Base-by-base conservation (phyloP, 2,329 filamentous ascomycete species). In the Aspergillus sp. region DNA sequence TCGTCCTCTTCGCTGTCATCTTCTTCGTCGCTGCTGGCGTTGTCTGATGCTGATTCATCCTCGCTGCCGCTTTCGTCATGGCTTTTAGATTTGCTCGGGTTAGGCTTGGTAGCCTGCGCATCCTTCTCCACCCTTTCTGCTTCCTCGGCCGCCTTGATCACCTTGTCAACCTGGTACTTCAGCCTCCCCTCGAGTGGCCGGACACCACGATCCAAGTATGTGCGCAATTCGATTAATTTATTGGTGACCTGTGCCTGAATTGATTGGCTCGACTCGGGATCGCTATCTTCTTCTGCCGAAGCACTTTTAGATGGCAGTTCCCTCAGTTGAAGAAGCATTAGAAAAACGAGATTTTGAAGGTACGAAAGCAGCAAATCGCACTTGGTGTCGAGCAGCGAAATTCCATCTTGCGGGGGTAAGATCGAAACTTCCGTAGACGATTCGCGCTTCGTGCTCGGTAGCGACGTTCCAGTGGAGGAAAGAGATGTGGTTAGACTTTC, bases 281-380 rank as follows among this genome's bases (percentile, higher is more conserved):
- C 34, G 4, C 73, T 65, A 8, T 68, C 60, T 20, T 73, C 67
- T 0, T 70, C 65, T 1, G 72, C 67, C 0, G 79, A 71, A 6
- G 69, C 66, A 49, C 78, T 45, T 62, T 44, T 57, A 61, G 63
- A 70, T 57, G 59, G 71, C 67, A 70, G 86, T 86, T 58, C 66
- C 34, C 90, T 86, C 19, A 98, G 75, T 69, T 96, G 93, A 39
- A 96, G 76, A 2, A 96, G 79, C 45, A 96, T 89, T 41, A 96
- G 79, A 66, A 96, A 96, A 45, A 95, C 90, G 4, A 98, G 85
- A 68, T 96, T 96, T 69, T 99, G 93, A 0, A 99, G 82, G 75
- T 99, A 99, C 4, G 93, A 93, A 40, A 99, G 86, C 17, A 99
- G 86, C n/a, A 99, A 83, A 72, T 99, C 95, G 76, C 96, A 98